Evolutionary conservation across 345 rosid genomes (phyloP), one percentile per base, ranked within the genome.

Genomic region (Balakata baccata): DNA sequence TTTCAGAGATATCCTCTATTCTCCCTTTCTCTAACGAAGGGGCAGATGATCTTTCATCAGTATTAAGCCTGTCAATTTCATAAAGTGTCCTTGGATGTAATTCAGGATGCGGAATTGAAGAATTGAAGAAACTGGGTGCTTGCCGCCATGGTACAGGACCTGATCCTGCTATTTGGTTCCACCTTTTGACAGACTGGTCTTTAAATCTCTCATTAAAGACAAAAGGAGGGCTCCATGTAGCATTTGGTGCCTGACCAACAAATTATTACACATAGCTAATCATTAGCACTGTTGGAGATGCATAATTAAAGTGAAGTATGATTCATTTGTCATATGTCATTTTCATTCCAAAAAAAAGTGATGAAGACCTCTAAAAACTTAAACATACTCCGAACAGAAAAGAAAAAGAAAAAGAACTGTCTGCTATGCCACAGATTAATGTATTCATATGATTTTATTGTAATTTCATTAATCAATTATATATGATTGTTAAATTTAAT

Each of bases 111-210:
- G 86, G 34, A 82, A 84, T 81, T 13, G 89, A 80, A 68, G 97
- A 84, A 81, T 78, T 84, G 80, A 87, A 87, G 62, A 87, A 73
- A 75, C 75, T 84, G 64, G 94, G 89, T 20, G 97, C 94, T 84
- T 84, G 96, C 68, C 86, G 85, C 93, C 86, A 87, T 66, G 89
- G 92, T 22, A 86, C 88, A 59, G 92, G 94, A 75, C 95, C 91
- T 53, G 92, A 85, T 76, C 90, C 88, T 66, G 88, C 85, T 73
- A 92, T 84, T 51, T 87, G 90, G 81, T 76, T 81, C 98, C 91
- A 89, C 73, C 73, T 82, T 76, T 87, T 89, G 53, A 75, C 78
- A 70, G 93, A 72, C 72, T 77, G 52, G 77, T 87, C 93, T 65
- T 83, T 86, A 57, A 76, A 72, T 78, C 87, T 86, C 70, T 89